Conservation (phyloP, 1,139 yeast genomes). For the Geotrichum armillariae region DNA sequence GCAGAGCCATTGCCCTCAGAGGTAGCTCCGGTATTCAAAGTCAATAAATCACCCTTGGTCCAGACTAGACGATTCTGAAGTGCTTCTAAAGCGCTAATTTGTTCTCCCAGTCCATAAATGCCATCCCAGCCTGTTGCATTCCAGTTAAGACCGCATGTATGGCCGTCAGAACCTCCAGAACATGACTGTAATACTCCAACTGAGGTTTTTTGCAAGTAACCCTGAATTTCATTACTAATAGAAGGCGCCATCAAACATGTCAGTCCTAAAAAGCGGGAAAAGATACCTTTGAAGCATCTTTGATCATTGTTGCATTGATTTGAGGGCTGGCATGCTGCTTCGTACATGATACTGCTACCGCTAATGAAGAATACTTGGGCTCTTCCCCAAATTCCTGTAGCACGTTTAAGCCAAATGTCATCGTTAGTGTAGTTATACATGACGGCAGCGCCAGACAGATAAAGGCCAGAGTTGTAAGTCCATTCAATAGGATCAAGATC, state of each 20-base stretch:
- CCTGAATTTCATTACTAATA: slow-evolving; percentile 52
- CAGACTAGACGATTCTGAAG: slow-evolving; percentile 54
- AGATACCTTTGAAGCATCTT: slow-evolving; percentile 83
- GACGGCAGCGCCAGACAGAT: slow-evolving; percentile 80
- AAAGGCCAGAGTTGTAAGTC: slow-evolving; percentile 86
- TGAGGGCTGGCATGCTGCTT: slow-evolving; percentile 76
- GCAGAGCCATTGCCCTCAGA: slow-evolving; percentile 40
- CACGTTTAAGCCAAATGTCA: slow-evolving; percentile 65
- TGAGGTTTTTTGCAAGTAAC: slow-evolving; percentile 62
- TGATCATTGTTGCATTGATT: slow-evolving; percentile 82
- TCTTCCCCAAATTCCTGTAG: slow-evolving; percentile 41
- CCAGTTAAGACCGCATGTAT: slow-evolving; percentile 91
- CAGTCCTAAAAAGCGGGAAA: slow-evolving; percentile 71
- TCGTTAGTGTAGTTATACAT: slow-evolving; percentile 73
- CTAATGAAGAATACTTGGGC: slow-evolving; percentile 58
- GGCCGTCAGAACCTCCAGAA: slow-evolving; percentile 83
- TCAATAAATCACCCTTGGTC: slow-evolving; percentile 35
- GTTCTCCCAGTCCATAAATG: slow-evolving; percentile 84
- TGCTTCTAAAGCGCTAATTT: slow-evolving; percentile 82
- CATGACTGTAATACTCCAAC: slow-evolving; percentile 80
- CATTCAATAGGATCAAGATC: slow-evolving; percentile 63
- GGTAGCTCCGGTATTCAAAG: slow-evolving; percentile 47
- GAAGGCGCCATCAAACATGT: slow-evolving; percentile 74
- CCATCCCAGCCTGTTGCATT: slow-evolving; percentile 69
- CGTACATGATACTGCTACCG: slow-evolving; percentile 59